These are phyloP conservation scores for Diplocarpon rosae DNA, from an alignment of 2,329 filamentous ascomycete genomes.

Conservation along the genomic window DNA sequence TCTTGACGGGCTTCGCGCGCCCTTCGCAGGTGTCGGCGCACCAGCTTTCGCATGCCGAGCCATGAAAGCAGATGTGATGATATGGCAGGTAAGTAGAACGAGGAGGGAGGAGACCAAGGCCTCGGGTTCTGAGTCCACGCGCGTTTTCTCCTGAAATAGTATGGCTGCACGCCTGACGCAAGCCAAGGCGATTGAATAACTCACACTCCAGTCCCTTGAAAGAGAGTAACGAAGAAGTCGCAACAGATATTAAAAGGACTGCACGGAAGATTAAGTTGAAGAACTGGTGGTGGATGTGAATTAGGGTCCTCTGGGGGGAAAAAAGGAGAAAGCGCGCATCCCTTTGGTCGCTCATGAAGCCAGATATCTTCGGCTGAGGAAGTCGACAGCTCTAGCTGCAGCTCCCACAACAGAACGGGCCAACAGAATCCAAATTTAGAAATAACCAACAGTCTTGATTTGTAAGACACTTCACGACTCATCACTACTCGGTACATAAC, in stretches of 20 bases:
- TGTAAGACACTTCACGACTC: neutral
- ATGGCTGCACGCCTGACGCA: conserved; percentile 10
- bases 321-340: conserved; percentile 8
- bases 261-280: conserved; percentile 19
- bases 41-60: conserved; percentile 19
- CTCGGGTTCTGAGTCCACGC: conserved; percentile 16
- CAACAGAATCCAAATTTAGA: conserved; percentile 4
- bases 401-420: neutral
- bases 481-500: neutral
- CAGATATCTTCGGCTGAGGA: conserved; percentile 15
- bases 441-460: neutral
- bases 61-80: conserved; percentile 17
- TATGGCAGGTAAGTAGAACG: conserved; percentile 2
- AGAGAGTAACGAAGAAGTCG: conserved; percentile 22
- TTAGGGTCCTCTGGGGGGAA: conserved; percentile 3
- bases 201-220: conserved; percentile 13
- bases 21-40: conserved; percentile 9
- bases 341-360: conserved; percentile 17
- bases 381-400: conserved; percentile 3
- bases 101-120: conserved; percentile 12
- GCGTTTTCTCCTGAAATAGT: conserved; percentile 4
- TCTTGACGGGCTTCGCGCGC: conserved; percentile 8
- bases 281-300: conserved; percentile 4
- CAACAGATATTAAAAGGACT: conserved; percentile 20
- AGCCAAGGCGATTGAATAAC: neutral